These are phyloP conservation scores for Casuarina equisetifolia DNA, from an alignment of 306 rosid genomes.

Conservation along the genomic window DNA sequence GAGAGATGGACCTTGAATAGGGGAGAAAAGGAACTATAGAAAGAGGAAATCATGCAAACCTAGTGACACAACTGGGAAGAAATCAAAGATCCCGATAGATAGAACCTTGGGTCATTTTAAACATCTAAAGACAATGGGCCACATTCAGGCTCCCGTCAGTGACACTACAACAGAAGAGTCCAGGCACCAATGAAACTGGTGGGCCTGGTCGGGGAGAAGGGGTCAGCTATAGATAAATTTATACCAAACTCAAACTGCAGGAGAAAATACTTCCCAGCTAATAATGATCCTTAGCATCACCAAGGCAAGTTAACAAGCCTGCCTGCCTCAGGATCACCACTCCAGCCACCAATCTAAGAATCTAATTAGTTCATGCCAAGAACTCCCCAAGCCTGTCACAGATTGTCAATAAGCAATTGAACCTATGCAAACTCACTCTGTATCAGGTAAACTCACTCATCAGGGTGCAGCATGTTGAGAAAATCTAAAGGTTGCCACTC, in stretches of 20 bases:
- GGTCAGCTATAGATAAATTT: background rate
- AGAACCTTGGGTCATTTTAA: background rate
- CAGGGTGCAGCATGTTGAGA: background rate
- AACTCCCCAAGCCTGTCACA: background rate
- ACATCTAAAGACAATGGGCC: background rate
- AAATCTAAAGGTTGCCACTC: too few relatives aligned
- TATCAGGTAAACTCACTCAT: background rate
- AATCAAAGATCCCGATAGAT: background rate
- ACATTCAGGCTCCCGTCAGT: background rate
- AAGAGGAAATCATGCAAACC: background rate
- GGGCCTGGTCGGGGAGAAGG: too few relatives aligned
- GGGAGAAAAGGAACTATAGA: background rate
- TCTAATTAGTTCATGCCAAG: background rate
- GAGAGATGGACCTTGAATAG: background rate
- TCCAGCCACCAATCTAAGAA: background rate
- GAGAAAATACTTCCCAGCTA: background rate
- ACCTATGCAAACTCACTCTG: background rate
- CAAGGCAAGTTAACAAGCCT: background rate
- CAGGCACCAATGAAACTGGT: background rate
- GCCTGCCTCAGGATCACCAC: background rate
- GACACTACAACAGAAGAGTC: background rate
- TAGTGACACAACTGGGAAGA: background rate
- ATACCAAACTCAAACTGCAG: background rate
- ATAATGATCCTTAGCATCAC: background rate
- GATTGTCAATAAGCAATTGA: background rate